Base-by-base conservation (phyloP, 257 asterid genomes). In the Henckelia pumila region DNA sequence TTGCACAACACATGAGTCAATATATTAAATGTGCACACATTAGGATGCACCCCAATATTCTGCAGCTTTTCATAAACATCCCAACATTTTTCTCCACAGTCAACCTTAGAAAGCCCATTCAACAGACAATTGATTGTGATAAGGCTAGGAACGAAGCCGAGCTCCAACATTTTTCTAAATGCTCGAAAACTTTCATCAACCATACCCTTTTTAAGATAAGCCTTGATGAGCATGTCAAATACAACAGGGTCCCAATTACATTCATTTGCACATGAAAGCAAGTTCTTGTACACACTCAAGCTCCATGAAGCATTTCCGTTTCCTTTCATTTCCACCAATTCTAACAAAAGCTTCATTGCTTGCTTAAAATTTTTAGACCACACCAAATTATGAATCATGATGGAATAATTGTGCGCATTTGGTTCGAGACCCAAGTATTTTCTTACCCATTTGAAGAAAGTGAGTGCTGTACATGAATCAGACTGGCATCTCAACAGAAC, bases 231-330 rank as follows among this genome's bases (percentile, higher is more conserved):
- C 95, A 92, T 86, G 77, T 92, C 98, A 76, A 89, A 85, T 53
- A 89, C 95, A 69, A 82, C 86, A 62, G 95, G 95, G 61, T 89
- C 95, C 90, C 89, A 89, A 67, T 89, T 92, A 76, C 98, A 92
- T 10, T 63, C 77, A 63, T 75, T 52, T 3, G 83, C 63, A 71
- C 83, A 74, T 17, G 56, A 73, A 44, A 85, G 73, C 78, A 92
- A 77, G 71, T 77, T 78, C 40, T 83, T 82, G 68, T 65, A 87
- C 74, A 84, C 81, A 72, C 77, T 64, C 53, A 67, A 30, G 25
- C 73, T 61, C 47, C 63, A 56, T 10, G 63, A 56, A 73, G 19
- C 77, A 56, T 52, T 61, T 29, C 25, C 80, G 49, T 67, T 64
- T 68, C 63, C 82, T 11, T 66, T 59, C 77, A 75, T 44, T 61